phyloP scores from a whole-genome alignment of 495 filamentous ascomycete species.

The Thermothielavioides terrestris region DNA sequence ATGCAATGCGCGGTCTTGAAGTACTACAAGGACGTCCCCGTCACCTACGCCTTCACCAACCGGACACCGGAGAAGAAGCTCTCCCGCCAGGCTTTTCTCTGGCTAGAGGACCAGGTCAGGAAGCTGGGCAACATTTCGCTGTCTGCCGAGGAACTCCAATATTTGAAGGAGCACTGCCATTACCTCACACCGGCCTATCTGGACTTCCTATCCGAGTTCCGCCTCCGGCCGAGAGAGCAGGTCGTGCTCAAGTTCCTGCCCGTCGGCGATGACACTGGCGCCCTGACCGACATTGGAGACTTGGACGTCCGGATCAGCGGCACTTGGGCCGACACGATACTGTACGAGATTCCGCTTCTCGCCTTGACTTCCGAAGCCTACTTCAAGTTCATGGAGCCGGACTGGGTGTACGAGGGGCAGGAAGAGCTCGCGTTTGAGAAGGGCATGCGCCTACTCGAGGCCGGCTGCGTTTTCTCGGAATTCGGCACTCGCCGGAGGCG shows the following conservation, averaged over 20 bases:
- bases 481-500: slow-evolving; percentile 83
- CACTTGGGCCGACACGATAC: slow-evolving; percentile 87
- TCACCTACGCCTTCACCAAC: slow-evolving; percentile 91
- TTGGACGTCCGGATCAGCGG: slow-evolving; percentile 67
- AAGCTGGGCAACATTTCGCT: slow-evolving; percentile 72
- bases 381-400: slow-evolving; percentile 86
- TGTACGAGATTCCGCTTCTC: slow-evolving; percentile 93
- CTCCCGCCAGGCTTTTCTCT: slow-evolving; percentile 69
- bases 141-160: slow-evolving; percentile 67
- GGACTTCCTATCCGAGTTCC: slow-evolving; percentile 70
- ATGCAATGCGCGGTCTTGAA: slow-evolving; percentile 97
- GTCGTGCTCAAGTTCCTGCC: slow-evolving; percentile 63
- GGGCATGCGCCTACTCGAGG: slow-evolving; percentile 62
- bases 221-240: slow-evolving; percentile 70
- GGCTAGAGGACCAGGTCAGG: slow-evolving; percentile 73
- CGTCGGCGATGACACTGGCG: slow-evolving; percentile 49
- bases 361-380: slow-evolving; percentile 91
- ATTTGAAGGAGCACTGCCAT: slow-evolving; percentile 67
- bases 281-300: slow-evolving; percentile 63
- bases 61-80: slow-evolving; percentile 90
- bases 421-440: slow-evolving; percentile 75
- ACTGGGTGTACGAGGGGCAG: slow-evolving; percentile 80
- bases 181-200: slow-evolving; percentile 76
- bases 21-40: slow-evolving; percentile 75
- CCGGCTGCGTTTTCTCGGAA: slow-evolving; percentile 85